These are phyloP conservation scores for Dictyostelium brefeldianum DNA, from an alignment of 78 protist genomes.

Conservation along the genomic window DNA sequence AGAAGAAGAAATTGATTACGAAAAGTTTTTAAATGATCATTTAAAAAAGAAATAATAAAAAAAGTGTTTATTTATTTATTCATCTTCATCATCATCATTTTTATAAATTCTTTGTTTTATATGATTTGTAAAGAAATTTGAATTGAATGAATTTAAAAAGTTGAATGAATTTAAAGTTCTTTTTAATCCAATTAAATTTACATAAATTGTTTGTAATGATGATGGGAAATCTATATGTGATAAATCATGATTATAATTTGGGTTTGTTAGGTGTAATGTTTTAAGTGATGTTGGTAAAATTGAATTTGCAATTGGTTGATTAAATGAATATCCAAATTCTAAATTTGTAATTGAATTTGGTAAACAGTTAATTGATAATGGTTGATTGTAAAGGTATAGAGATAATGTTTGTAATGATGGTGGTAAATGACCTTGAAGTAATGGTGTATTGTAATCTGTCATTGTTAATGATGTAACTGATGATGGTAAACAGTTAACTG, in stretches of 20 bases:
- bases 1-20: neutral
- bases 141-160: too few relatives aligned
- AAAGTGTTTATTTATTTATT: neutral
- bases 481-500: neutral
- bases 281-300: too few relatives aligned
- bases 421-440: neutral
- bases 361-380: neutral
- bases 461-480: neutral
- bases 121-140: too few relatives aligned
- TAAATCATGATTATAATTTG: too few relatives aligned
- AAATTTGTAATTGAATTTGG: neutral
- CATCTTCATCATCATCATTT: neutral
- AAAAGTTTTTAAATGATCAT: constrained; percentile 13
- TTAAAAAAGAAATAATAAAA: neutral
- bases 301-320: too few relatives aligned
- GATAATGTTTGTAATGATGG: neutral
- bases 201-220: too few relatives aligned
- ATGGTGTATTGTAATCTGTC: neutral
- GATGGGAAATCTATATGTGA: too few relatives aligned
- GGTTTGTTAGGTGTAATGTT: too few relatives aligned
- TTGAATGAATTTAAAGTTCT: too few relatives aligned
- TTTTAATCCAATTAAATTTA: too few relatives aligned
- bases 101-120: too few relatives aligned
- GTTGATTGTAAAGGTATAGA: neutral
- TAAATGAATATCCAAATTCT: too few relatives aligned